Conservation (phyloP, 257 asterid genomes). For the Scutellaria galericulata region DNA sequence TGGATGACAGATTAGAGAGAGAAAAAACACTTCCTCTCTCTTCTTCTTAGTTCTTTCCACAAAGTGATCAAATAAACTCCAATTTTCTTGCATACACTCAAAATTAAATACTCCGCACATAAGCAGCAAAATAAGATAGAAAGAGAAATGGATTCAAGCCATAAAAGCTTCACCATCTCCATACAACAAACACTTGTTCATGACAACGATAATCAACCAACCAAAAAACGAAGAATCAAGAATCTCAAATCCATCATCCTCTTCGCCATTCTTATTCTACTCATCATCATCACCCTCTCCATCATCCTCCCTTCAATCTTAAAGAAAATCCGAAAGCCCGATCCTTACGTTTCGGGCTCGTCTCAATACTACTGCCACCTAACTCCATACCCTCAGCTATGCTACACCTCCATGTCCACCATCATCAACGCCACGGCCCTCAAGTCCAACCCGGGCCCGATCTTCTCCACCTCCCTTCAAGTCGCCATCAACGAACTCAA, state of each 20-base stretch:
- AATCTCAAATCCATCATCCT: constrained; percentile 5
- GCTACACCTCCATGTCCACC: constrained; percentile 39
- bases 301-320: constrained; percentile 28
- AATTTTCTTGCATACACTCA: neutral
- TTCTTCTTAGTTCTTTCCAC: too few relatives aligned
- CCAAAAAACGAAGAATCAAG: constrained; percentile 4
- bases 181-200: constrained; percentile 18
- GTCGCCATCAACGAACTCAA: constrained; percentile 37
- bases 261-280: neutral
- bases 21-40: too few relatives aligned
- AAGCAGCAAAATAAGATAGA: neutral
- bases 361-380: constrained; percentile 37
- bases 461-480: constrained; percentile 40
- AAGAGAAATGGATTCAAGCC: neutral
- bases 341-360: constrained; percentile 7
- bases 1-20: too few relatives aligned
- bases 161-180: constrained; percentile 16
- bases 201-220: neutral
- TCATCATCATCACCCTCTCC: constrained; percentile 28
- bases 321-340: neutral
- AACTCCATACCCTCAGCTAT: constrained; percentile 30
- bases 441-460: constrained; percentile 30
- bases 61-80: neutral
- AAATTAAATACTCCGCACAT: neutral
- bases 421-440: constrained; percentile 29